Evolutionary conservation across 352 stramenopile species (phyloP).

Genomic region (Pythium dissotocum): DNA sequence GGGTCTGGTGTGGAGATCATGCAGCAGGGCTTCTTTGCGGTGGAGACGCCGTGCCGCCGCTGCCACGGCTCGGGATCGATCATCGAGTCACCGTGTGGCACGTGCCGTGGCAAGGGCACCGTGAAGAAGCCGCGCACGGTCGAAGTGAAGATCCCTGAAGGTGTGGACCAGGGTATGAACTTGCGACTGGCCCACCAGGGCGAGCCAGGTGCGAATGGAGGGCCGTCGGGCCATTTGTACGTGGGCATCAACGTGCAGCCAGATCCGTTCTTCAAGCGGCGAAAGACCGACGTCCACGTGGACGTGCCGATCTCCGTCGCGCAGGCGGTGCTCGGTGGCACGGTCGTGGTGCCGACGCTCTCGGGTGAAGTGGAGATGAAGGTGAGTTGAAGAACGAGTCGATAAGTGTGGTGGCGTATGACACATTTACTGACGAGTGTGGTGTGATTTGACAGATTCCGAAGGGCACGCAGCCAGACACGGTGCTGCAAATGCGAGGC

Average conservation of each 20-base stretch:
- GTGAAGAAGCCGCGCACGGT: constrained; percentile 93
- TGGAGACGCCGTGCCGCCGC: constrained; percentile 84
- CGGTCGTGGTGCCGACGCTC: constrained; percentile 96
- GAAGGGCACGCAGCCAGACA: constrained; percentile 94
- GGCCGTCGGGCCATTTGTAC: constrained; percentile 92
- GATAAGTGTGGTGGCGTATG: neutral
- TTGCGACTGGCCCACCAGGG: constrained; percentile 93
- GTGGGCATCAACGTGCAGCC: constrained; percentile 93
- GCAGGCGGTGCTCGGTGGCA: constrained; percentile 92
- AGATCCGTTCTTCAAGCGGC: constrained; percentile 96
- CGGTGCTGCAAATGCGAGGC: constrained; percentile 95
- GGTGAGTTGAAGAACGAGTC: constrained; percentile 36
- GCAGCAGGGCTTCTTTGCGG: constrained; percentile 89
- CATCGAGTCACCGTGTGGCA: constrained; percentile 82
- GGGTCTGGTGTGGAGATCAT: constrained; percentile 86
- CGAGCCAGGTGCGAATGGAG: constrained; percentile 81
- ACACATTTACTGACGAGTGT: neutral
- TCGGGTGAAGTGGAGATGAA: constrained; percentile 97
- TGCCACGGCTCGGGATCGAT: constrained; percentile 81
- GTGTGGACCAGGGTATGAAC: constrained; percentile 96
- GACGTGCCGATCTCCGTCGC: constrained; percentile 93
- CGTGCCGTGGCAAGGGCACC: constrained; percentile 74
- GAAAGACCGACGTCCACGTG: constrained; percentile 94
- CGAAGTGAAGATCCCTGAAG: constrained; percentile 93
- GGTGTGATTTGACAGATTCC: constrained; percentile 56